phyloP scores from a whole-genome alignment of 306 rosid species.

The Mimosa pudica region DNA sequence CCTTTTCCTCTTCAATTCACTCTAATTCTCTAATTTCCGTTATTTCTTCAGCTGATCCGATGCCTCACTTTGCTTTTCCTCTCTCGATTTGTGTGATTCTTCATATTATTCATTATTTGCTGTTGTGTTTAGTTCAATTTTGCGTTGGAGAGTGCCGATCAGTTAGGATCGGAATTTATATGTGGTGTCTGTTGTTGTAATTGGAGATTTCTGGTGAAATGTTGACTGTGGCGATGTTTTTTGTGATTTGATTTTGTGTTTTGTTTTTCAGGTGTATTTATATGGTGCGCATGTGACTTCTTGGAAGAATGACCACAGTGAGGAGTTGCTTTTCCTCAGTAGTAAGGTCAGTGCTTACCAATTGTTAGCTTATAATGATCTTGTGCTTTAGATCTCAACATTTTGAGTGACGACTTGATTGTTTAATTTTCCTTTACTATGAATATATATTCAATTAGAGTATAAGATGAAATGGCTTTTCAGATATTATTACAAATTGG shows the following conservation, averaged over 20 bases:
- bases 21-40: background rate
- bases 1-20: background rate
- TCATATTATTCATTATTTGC: background rate
- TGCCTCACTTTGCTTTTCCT: background rate
- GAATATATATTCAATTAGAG: background rate
- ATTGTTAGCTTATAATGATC: conserved; percentile 14
- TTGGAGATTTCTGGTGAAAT: background rate
- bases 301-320: conserved; percentile 95
- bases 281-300: conserved; percentile 97
- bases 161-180: conserved; percentile 30
- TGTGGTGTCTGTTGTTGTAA: background rate
- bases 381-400: conserved; percentile 22
- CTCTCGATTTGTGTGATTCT: conserved; percentile 11
- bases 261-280: conserved; percentile 67
- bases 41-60: conserved; percentile 27
- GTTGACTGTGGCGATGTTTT: conserved; percentile 28
- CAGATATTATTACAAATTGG: conserved; percentile 2
- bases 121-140: background rate
- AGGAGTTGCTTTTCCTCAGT: conserved; percentile 92
- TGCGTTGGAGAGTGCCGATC: conserved; percentile 28
- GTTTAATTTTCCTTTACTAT: background rate
- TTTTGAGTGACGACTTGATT: conserved; percentile 5
- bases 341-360: conserved; percentile 57
- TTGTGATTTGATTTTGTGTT: background rate
- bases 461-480: conserved; percentile 22